Evolutionary conservation across 1,139 yeast species (phyloP).

Genomic region (Suhomyces kunorum): DNA sequence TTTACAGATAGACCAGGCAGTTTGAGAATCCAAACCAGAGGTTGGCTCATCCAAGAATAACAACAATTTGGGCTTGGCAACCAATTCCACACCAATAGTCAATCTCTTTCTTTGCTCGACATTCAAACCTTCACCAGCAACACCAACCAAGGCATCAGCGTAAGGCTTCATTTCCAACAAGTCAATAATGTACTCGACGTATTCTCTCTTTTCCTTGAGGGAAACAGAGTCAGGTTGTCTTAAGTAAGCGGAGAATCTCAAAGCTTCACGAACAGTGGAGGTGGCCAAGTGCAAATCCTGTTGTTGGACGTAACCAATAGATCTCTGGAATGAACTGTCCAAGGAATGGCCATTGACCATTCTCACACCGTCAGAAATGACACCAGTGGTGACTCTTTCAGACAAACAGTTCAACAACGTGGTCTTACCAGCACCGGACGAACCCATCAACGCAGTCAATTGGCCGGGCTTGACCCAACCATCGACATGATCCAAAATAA

Average conservation of each 20-base stretch:
- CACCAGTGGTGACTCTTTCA: constrained; percentile 37
- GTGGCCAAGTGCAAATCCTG: constrained; percentile 41
- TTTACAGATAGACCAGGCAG: constrained; percentile 48
- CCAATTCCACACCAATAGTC: constrained; percentile 44
- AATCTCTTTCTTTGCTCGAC: constrained; percentile 42
- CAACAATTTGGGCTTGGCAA: constrained; percentile 40
- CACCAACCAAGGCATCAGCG: constrained; percentile 43
- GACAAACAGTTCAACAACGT: constrained; percentile 36
- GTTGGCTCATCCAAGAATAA: constrained; percentile 52
- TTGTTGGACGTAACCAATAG: constrained; percentile 45
- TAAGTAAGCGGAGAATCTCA: constrained; percentile 37
- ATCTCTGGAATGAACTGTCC: constrained; percentile 41
- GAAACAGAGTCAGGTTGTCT: constrained; percentile 36
- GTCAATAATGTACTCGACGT: constrained; percentile 39
- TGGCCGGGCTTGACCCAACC: constrained; percentile 59
- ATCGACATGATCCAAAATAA: constrained; percentile 47
- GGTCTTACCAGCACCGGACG: constrained; percentile 40
- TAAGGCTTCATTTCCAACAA: constrained; percentile 39
- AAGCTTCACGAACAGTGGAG: constrained; percentile 42
- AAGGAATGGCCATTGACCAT: constrained; percentile 39
- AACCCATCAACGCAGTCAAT: constrained; percentile 36
- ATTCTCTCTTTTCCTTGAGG: constrained; percentile 33
- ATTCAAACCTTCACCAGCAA: constrained; percentile 42
- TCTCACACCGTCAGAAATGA: constrained; percentile 35
- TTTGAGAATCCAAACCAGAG: constrained; percentile 46